Evolutionary conservation across 2,329 filamentous ascomycete genomes (phyloP).

Genomic region (Aciculosporium take): DNA sequence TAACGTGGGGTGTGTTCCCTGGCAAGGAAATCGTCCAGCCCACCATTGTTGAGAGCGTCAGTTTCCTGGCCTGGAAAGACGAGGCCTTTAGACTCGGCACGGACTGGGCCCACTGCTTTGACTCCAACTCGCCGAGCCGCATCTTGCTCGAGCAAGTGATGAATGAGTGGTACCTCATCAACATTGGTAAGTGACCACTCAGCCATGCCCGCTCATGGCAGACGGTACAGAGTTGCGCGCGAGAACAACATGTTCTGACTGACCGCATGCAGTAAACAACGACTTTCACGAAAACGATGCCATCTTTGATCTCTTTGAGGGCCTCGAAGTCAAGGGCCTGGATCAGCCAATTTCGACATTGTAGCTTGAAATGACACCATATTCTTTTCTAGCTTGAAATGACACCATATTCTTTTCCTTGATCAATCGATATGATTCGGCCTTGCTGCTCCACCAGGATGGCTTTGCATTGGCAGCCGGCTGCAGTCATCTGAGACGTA

Average conservation of each 20-base stretch:
- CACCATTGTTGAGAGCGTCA: slow-evolving; percentile 96
- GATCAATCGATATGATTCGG: not conserved
- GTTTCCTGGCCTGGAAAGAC: slow-evolving; percentile 96
- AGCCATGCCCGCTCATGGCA: no score
- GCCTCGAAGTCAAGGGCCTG: slow-evolving; percentile 53
- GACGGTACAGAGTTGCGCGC: no score
- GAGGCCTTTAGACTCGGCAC: slow-evolving; percentile 86
- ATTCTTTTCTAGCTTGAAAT: not conserved
- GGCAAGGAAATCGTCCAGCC: slow-evolving; percentile 99
- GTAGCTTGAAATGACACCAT: not conserved
- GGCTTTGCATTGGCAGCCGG: slow-evolving; percentile 7
- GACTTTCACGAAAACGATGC: slow-evolving; percentile 78
- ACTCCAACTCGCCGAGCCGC: slow-evolving; percentile 60
- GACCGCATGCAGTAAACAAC: slow-evolving; percentile 62
- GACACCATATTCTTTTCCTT: not conserved
- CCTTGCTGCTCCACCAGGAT: slow-evolving; percentile 7
- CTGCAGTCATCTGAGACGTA: slow-evolving; percentile 3
- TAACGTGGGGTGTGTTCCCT: slow-evolving; percentile 98
- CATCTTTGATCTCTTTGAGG: slow-evolving; percentile 78
- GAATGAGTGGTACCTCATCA: slow-evolving; percentile 84
- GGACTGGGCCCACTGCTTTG: slow-evolving; percentile 89
- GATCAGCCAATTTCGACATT: slow-evolving; percentile 23
- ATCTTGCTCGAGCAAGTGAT: slow-evolving; percentile 70
- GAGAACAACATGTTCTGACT: not conserved
- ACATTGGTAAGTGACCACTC: slow-evolving; percentile 56